Evolutionary conservation across 768 basidiomycete species (phyloP).

Genomic region (Suillus weaverae): DNA sequence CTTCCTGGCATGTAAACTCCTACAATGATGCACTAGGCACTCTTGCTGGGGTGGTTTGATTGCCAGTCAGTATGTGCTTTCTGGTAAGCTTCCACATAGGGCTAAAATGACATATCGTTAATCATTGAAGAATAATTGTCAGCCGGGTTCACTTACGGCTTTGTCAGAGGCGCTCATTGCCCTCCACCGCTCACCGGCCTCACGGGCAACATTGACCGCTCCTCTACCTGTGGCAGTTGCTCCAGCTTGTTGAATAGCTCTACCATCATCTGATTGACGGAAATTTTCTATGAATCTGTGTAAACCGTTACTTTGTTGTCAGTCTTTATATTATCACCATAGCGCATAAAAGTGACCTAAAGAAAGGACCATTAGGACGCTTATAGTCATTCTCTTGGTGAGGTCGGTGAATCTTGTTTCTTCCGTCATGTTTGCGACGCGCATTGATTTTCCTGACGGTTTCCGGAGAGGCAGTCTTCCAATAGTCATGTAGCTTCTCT

Average conservation of each 20-base stretch:
- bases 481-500: constrained; percentile 29
- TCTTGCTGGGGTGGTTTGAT: not conserved
- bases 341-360: constrained; percentile 23
- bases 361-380: constrained; percentile 17
- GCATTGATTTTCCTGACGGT: constrained; percentile 35
- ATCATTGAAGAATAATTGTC: not conserved
- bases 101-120: not conserved
- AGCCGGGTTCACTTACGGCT: constrained; percentile 19
- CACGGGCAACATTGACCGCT: constrained; percentile 8
- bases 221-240: constrained; percentile 6
- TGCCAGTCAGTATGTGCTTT: not conserved
- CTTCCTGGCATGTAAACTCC: not conserved
- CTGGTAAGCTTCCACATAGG: constrained; percentile 11
- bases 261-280: constrained; percentile 17
- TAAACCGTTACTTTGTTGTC: not conserved
- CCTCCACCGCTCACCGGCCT: constrained; percentile 30
- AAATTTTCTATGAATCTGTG: constrained; percentile 24
- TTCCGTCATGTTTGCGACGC: constrained; percentile 29
- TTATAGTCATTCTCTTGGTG: not conserved
- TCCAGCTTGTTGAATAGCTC: constrained; percentile 14
- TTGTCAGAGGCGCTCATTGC: constrained; percentile 34
- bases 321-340: not conserved
- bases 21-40: not conserved
- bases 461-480: constrained; percentile 16
- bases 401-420: constrained; percentile 13